phyloP scores from a whole-genome alignment of 2,329 filamentous ascomycete species.

The Sclerotinia subarctica region DNA sequence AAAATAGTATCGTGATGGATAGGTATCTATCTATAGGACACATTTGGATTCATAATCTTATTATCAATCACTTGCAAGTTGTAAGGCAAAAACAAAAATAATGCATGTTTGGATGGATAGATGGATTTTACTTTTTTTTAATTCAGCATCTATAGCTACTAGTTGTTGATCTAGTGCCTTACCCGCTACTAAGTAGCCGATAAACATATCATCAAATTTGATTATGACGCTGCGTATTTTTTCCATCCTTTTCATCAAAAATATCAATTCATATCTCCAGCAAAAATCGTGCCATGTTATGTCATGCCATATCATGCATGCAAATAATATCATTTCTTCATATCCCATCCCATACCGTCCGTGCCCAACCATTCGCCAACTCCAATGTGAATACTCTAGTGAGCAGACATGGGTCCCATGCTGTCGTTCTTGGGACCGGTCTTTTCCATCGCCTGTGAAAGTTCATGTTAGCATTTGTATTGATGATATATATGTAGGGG shows the following conservation, averaged over 20 bases:
- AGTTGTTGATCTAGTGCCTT: neutral
- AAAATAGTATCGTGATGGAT: too few species aligned
- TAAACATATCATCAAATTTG: neutral
- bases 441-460: constrained; percentile 38
- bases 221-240: neutral
- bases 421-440: constrained; percentile 39
- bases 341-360: neutral
- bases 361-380: constrained; percentile 15
- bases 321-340: constrained; percentile 10
- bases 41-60: too few species aligned
- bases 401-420: constrained; percentile 32
- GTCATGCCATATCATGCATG: neutral
- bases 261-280: constrained; percentile 2
- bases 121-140: constrained; percentile 2
- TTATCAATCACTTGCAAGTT: too few species aligned
- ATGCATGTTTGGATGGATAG: too few species aligned
- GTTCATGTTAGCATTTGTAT: constrained; percentile 21
- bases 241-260: neutral
- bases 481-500: neutral
- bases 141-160: neutral
- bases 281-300: neutral
- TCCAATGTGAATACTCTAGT: constrained; percentile 28
- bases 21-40: too few species aligned
- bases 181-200: neutral
- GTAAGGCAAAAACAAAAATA: too few species aligned